A percentile compares a stretch with the other conserved stretches of the same genome.
These are phyloP conservation scores for Pseudogymnoascus sp. DNA, from an alignment of 2,329 filamentous ascomycete species.

Conservation along the genomic window DNA sequence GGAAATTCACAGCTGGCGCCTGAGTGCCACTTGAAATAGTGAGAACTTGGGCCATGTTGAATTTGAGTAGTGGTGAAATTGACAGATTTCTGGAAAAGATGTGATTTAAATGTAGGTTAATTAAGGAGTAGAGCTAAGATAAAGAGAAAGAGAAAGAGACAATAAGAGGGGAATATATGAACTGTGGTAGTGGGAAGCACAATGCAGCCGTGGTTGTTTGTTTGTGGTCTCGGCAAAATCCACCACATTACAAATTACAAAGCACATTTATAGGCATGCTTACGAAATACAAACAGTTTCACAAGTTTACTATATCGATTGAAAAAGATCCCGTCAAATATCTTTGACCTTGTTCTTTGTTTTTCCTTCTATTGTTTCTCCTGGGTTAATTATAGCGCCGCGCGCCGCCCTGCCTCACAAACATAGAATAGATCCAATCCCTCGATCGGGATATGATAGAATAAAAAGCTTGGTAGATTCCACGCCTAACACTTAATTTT, in stretches of 20 bases:
- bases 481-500: background rate
- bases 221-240: background rate
- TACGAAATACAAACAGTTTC: background rate
- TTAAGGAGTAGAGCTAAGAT: background rate
- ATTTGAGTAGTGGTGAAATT: background rate
- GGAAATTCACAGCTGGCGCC: background rate
- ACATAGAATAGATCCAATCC: background rate
- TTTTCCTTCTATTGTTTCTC: background rate
- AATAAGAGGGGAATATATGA: background rate
- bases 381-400: background rate
- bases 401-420: background rate
- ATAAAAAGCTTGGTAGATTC: background rate
- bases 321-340: background rate
- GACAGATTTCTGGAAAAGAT: background rate
- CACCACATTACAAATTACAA: background rate
- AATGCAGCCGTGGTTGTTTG: background rate
- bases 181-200: background rate
- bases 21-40: background rate
- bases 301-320: background rate
- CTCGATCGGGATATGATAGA: background rate
- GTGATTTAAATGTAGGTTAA: background rate
- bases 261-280: background rate
- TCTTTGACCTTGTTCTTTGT: background rate
- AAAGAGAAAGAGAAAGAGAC: background rate
- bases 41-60: background rate